Evolutionary conservation across 805 yeast species (phyloP).

Genomic region (Tetrapisispora pingtungensis): DNA sequence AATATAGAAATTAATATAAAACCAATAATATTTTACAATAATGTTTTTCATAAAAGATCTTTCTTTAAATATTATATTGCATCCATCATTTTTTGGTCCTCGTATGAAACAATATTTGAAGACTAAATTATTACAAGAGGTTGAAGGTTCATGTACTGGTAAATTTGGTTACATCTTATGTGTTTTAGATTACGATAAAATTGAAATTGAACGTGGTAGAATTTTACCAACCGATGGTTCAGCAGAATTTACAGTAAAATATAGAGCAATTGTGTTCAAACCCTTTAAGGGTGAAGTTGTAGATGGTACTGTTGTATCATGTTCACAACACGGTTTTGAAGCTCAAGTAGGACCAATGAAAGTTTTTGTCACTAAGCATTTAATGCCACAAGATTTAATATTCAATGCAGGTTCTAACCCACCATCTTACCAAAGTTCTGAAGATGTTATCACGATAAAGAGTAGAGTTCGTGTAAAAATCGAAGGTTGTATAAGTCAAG

Average conservation of each 20-base stretch:
- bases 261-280: slow-evolving; percentile 94
- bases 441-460: slow-evolving; percentile 90
- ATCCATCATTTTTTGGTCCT: slow-evolving; percentile 96
- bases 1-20: too few species aligned
- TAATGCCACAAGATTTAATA: slow-evolving; percentile 88
- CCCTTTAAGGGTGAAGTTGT: slow-evolving; percentile 99
- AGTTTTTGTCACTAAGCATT: slow-evolving; percentile 88
- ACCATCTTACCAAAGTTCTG: slow-evolving; percentile 94
- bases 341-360: slow-evolving; percentile 97
- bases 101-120: slow-evolving; percentile 91
- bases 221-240: slow-evolving; percentile 86
- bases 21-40: neutral
- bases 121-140: slow-evolving; percentile 85
- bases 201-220: slow-evolving; percentile 90
- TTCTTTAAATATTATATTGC: slow-evolving; percentile 82
- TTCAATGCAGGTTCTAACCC: slow-evolving; percentile 95
- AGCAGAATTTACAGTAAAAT: slow-evolving; percentile 93
- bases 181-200: slow-evolving; percentile 87
- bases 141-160: slow-evolving; percentile 98
- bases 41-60: slow-evolving; percentile 65
- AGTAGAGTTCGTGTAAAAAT: slow-evolving; percentile 88
- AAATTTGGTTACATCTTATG: slow-evolving; percentile 96
- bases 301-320: slow-evolving; percentile 90
- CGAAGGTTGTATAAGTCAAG: slow-evolving; percentile 96
- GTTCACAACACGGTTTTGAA: slow-evolving; percentile 89